phyloP scores from a whole-genome alignment of 257 asterid genomes.

The Solanum clarkiae region DNA sequence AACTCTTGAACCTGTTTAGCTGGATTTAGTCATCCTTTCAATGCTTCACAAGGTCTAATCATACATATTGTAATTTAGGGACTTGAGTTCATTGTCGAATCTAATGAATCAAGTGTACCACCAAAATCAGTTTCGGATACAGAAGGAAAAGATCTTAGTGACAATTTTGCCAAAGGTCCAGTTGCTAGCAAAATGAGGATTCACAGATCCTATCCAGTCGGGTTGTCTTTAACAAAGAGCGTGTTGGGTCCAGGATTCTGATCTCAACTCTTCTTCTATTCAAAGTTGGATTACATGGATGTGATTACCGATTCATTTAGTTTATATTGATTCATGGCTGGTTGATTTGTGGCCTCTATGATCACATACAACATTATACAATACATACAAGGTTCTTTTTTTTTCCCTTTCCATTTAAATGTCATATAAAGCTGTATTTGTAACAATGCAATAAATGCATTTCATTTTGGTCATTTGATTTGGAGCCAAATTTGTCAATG shows the following conservation, averaged over 20 bases:
- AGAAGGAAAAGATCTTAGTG: constrained; percentile 12
- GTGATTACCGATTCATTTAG: not conserved
- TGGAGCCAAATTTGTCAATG: not conserved
- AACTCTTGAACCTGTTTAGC: not conserved
- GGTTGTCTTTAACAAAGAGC: constrained; percentile 37
- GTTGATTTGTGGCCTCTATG: not conserved
- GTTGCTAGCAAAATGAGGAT: constrained; percentile 43
- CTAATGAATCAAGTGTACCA: constrained; percentile 22
- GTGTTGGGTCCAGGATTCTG: constrained; percentile 18
- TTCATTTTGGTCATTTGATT: not conserved
- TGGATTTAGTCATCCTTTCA: not conserved
- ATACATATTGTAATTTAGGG: constrained; percentile 24
- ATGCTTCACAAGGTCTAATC: not conserved
- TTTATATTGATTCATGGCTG: not conserved
- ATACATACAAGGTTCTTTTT: not conserved
- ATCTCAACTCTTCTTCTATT: not conserved
- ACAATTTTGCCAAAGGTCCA: constrained; percentile 13
- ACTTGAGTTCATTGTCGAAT: constrained; percentile 49
- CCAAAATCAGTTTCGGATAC: constrained; percentile 7
- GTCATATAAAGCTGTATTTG: not conserved
- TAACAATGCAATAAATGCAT: not conserved
- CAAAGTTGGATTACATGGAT: not conserved
- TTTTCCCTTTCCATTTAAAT: not conserved
- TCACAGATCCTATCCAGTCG: constrained; percentile 53
- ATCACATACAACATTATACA: not conserved